Evolutionary conservation across 768 basidiomycete species (phyloP).

Genomic region (Lactarius hengduanensis): DNA sequence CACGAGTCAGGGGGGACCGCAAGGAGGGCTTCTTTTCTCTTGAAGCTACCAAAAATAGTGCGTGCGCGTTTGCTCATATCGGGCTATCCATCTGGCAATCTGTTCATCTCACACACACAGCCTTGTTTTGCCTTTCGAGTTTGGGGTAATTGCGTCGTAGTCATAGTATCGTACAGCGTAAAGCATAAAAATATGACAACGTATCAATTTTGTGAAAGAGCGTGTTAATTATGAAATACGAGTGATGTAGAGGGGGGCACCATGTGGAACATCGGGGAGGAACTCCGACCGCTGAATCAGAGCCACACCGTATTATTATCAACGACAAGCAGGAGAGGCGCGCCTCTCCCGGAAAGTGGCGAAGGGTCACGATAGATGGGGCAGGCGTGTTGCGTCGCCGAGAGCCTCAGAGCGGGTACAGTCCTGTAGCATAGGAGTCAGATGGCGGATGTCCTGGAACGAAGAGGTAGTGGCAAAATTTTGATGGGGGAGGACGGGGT

Average conservation of each 20-base stretch:
- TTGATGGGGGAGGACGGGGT: slow-evolving; percentile 13
- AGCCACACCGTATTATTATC: not conserved
- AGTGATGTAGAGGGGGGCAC: not conserved
- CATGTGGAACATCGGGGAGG: slow-evolving; percentile 1
- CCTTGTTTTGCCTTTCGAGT: not conserved
- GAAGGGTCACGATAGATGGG: not conserved
- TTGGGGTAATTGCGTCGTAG: not conserved
- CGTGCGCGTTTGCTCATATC: not conserved
- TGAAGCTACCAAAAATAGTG: not conserved
- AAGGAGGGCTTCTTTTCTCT: not conserved
- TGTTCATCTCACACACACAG: not conserved
- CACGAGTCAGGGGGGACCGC: not conserved
- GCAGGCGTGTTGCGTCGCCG: slow-evolving; percentile 15
- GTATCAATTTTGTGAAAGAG: no score
- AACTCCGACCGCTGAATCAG: slow-evolving; percentile 4
- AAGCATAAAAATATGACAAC: no score
- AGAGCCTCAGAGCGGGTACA: slow-evolving; percentile 10
- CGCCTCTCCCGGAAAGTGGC: not conserved
- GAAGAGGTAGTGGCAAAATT: not conserved
- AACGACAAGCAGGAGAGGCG: not conserved
- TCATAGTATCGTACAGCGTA: not conserved
- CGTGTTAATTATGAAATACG: not conserved
- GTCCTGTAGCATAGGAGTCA: not conserved
- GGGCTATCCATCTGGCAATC: slow-evolving; percentile 1
- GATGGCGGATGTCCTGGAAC: slow-evolving; percentile 1